Conservation (phyloP, 352 stramenopile genomes). For the Phytophthora nicotianae region DNA sequence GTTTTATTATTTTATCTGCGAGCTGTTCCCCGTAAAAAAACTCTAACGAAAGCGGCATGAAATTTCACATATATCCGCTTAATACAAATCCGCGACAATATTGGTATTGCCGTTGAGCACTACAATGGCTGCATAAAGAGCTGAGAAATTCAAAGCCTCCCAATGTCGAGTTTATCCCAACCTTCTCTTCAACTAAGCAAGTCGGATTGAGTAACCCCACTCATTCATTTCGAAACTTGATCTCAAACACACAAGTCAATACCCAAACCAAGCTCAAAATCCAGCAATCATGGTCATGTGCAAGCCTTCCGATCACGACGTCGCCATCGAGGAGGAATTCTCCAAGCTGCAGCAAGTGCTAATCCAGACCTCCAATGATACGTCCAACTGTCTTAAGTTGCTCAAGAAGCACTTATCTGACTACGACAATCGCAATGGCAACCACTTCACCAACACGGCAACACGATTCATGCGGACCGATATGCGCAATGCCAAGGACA, state of each 20-base stretch:
- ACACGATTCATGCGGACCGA: slow-evolving; percentile 30
- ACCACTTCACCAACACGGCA: slow-evolving; percentile 33
- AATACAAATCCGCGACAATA: too few species aligned
- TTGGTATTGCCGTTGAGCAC: too few species aligned
- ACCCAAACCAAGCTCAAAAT: not conserved
- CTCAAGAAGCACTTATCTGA: slow-evolving; percentile 33
- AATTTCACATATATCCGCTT: too few species aligned
- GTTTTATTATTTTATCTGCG: too few species aligned
- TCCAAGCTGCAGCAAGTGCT: slow-evolving; percentile 33
- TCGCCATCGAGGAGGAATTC: slow-evolving; percentile 25
- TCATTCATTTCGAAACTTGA: slow-evolving; percentile 32
- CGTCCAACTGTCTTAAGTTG: slow-evolving; percentile 23
- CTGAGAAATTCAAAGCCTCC: too few species aligned
- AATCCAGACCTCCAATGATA: slow-evolving; percentile 26
- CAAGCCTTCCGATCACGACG: slow-evolving; percentile 23
- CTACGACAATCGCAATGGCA: slow-evolving; percentile 37
- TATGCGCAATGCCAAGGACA: slow-evolving; percentile 35
- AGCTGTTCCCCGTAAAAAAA: too few species aligned
- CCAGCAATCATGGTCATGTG: slow-evolving; percentile 16
- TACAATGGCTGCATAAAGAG: too few species aligned
- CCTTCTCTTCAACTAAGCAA: too few species aligned
- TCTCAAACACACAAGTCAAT: slow-evolving; percentile 25
- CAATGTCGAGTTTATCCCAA: too few species aligned
- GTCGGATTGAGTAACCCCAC: not conserved
- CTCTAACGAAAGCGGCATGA: too few species aligned